A percentile compares a stretch with the other conserved stretches of the same genome.
phyloP scores from a whole-genome alignment of 208 protist species.

The Trypanosoma caninum region DNA sequence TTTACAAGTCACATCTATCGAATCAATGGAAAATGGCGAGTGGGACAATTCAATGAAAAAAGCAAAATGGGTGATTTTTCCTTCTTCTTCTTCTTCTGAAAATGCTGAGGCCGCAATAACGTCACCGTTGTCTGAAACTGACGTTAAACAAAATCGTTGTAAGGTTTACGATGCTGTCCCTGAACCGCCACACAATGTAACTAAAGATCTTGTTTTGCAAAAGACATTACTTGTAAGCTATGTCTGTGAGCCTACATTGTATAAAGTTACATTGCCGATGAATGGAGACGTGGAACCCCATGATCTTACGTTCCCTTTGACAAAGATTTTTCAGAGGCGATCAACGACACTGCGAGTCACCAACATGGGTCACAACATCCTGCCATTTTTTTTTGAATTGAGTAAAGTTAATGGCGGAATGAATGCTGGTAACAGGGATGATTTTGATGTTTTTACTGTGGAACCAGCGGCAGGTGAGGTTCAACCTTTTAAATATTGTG shows the following conservation, averaged over 20 bases:
- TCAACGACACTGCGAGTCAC: constrained; percentile 66
- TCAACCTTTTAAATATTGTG: constrained; percentile 29
- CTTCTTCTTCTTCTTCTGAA: not conserved
- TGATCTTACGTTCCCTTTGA: constrained; percentile 79
- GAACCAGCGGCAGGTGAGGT: constrained; percentile 61
- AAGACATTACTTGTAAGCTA: constrained; percentile 68
- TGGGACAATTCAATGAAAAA: constrained; percentile 73
- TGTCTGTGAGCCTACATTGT: constrained; percentile 63
- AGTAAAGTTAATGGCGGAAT: not conserved
- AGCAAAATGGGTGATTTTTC: constrained; percentile 47
- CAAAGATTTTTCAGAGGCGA: constrained; percentile 94
- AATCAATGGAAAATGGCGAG: constrained; percentile 25
- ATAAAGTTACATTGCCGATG: constrained; percentile 41
- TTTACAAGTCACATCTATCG: constrained; percentile 31
- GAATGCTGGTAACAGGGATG: not conserved
- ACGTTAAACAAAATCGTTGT: constrained; percentile 47
- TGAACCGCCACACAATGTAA: constrained; percentile 56
- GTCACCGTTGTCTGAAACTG: constrained; percentile 10
- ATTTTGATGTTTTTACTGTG: constrained; percentile 59
- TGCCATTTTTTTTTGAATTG: constrained; percentile 77
- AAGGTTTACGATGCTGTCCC: constrained; percentile 74
- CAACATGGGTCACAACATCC: constrained; percentile 81
- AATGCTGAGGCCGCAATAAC: constrained; percentile 3
- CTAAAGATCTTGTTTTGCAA: constrained; percentile 27
- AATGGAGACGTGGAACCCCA: constrained; percentile 25